A percentile compares a stretch with the other conserved stretches of the same genome.
phyloP scores from a whole-genome alignment of 768 basidiomycete species.

The Phanerochaete sordida region DNA sequence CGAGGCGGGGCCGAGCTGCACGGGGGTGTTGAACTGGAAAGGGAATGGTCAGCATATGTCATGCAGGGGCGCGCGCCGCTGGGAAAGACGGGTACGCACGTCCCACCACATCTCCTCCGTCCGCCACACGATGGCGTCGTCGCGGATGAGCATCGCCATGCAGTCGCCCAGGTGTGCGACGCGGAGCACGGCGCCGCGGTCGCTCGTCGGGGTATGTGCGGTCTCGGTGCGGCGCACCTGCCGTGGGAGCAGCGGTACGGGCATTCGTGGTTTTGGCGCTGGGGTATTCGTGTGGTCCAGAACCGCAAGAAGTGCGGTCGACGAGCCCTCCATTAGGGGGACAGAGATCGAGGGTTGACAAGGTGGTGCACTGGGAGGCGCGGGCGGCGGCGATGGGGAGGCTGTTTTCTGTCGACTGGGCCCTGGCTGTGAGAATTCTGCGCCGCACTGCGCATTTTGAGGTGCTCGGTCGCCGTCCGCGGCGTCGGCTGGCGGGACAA shows the following conservation, averaged over 20 bases:
- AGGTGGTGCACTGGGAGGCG: neutral
- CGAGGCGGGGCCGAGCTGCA: slow-evolving; percentile 59
- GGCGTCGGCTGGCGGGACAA: slow-evolving; percentile 18
- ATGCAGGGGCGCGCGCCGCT: neutral
- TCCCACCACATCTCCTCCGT: slow-evolving; percentile 94
- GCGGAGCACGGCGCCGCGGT: slow-evolving; percentile 60
- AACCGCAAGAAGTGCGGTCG: slow-evolving; percentile 65
- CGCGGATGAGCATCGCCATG: slow-evolving; percentile 82
- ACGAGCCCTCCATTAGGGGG: slow-evolving; percentile 57
- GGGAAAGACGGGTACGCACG: slow-evolving; percentile 33
- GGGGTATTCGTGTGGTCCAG: slow-evolving; percentile 38
- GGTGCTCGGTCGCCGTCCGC: slow-evolving; percentile 23
- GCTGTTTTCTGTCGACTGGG: neutral
- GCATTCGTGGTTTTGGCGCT: slow-evolving; percentile 3
- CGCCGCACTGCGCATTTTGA: slow-evolving; percentile 3
- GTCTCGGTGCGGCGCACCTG: slow-evolving; percentile 7
- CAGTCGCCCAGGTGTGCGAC: slow-evolving; percentile 89
- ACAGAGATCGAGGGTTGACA: slow-evolving; percentile 9
- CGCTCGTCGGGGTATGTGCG: slow-evolving; percentile 22
- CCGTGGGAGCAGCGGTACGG: slow-evolving; percentile 12
- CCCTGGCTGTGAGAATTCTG: slow-evolving; percentile 8
- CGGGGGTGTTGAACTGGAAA: slow-evolving; percentile 56
- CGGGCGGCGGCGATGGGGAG: neutral
- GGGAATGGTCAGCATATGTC: slow-evolving; percentile 17
- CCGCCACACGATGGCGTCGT: slow-evolving; percentile 76